Evolutionary conservation across 139 green algal genomes (phyloP).

Genomic region (Microglena sp.): DNA sequence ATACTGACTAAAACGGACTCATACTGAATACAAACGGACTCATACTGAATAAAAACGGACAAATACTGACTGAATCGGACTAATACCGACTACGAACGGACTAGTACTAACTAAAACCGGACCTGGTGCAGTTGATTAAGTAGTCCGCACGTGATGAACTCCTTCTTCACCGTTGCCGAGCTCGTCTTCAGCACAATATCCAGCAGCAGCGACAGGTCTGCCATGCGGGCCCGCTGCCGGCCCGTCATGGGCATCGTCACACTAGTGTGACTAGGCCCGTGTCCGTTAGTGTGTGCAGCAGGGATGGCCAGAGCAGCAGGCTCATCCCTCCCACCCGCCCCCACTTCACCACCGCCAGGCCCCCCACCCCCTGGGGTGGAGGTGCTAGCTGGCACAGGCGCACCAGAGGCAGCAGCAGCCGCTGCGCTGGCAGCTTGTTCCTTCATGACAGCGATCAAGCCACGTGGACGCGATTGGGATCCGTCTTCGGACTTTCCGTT

Average conservation of each 20-base stretch:
- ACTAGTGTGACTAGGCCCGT: neutral
- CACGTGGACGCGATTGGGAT: too few species aligned
- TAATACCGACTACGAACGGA: too few species aligned
- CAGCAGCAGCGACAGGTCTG: constrained; percentile 77
- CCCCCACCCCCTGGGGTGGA: neutral
- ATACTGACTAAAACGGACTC: too few species aligned
- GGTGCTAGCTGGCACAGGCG: neutral
- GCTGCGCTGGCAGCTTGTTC: constrained; percentile 14
- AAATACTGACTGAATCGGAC: too few species aligned
- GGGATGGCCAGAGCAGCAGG: too few species aligned
- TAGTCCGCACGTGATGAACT: constrained; percentile 63
- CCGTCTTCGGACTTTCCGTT: too few species aligned
- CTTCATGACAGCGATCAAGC: too few species aligned
- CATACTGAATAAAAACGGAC: too few species aligned
- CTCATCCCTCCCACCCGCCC: neutral
- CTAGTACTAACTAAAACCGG: too few species aligned
- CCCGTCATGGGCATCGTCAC: constrained; percentile 20
- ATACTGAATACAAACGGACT: too few species aligned
- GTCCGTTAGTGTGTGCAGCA: too few species aligned
- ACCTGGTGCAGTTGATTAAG: constrained; percentile 71
- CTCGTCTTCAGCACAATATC: constrained; percentile 71
- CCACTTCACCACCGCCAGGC: constrained; percentile 1
- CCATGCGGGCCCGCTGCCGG: constrained; percentile 68
- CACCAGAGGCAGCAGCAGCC: constrained; percentile 6
- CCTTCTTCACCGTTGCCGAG: constrained; percentile 32